Conservation (phyloP, 2,329 filamentous ascomycete species). For the Fusarium solani-melongenae region DNA sequence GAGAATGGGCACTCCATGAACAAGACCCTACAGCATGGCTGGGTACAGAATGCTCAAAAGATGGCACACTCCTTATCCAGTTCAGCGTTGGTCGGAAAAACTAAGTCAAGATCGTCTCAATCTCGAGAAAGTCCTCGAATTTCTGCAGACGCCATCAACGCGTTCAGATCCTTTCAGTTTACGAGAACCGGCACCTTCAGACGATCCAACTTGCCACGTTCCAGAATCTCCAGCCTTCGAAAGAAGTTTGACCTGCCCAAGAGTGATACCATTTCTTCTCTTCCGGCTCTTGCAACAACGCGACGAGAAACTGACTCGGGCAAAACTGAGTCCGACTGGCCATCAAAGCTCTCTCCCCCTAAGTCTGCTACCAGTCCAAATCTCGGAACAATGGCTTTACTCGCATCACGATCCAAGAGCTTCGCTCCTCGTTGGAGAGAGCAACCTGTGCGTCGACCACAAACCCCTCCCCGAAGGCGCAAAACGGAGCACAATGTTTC, state of each 20-base stretch:
- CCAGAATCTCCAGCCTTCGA: slow-evolving; percentile 39
- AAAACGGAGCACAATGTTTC: slow-evolving; percentile 22
- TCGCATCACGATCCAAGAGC: slow-evolving; percentile 7
- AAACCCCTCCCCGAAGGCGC: not conserved
- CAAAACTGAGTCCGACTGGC: not conserved
- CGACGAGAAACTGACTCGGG: slow-evolving; percentile 5
- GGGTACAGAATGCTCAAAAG: slow-evolving; percentile 38
- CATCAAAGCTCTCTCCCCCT: slow-evolving; percentile 4
- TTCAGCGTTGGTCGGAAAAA: slow-evolving; percentile 12
- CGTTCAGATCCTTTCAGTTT: slow-evolving; percentile 12
- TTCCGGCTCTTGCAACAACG: slow-evolving; percentile 20
- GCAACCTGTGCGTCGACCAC: not conserved
- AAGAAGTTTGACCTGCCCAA: slow-evolving; percentile 33
- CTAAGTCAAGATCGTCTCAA: slow-evolving; percentile 1
- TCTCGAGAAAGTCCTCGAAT: not conserved
- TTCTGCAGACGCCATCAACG: not conserved
- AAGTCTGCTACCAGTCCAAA: slow-evolving; percentile 15
- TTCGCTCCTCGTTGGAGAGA: not conserved
- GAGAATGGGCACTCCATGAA: not conserved
- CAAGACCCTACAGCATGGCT: slow-evolving; percentile 14
- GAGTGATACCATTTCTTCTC: slow-evolving; percentile 4
- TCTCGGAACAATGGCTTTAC: not conserved
- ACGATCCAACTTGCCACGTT: slow-evolving; percentile 25
- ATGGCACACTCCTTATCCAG: slow-evolving; percentile 39
- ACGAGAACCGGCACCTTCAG: not conserved